Evolutionary conservation across 1,284 basidiomycete genomes (phyloP), one percentile per base, ranked within the genome.

Genomic region (Pterulicium gracile): DNA sequence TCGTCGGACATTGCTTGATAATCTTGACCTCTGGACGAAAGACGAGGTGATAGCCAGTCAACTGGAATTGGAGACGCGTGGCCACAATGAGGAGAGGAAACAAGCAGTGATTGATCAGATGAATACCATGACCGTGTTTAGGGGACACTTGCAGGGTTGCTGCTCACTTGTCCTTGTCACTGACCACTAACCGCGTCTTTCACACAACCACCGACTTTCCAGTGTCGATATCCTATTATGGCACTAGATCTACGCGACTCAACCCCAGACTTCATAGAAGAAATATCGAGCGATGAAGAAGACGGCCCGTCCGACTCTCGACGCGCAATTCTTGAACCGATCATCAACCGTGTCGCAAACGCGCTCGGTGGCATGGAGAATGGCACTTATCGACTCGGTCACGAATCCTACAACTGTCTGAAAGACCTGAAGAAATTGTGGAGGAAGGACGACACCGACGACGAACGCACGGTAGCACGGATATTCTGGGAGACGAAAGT

Each of bases 401-500:
- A 95, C 66, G 82, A 88, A 50, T 84, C 78, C 15, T 68, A 76
- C 47, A 87, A 85, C 1, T 96, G 93, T 59, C 64, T 97, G 53
- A 90, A 90, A 56, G 94, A 97, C 58, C 69, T 97, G 53, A 97
- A 97, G 68, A 89, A 84, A 56, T 75, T 92, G 42, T 97, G 93
- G 93, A 69, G 93, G 43, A 88, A 90, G 60, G 94, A 97, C 61
- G 93, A 96, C 58, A 83, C 81, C 0, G 93, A 97, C 61, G 93
- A 96, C 59, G 91, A 94, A 60, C 78, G 93, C 20, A 95, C 91
- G 0, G 87, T 96, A 3, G 91, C 93, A 3, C 79, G 92, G 43
- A 87, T 96, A 49, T 87, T 96, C 61, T 87, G 82, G 73, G 78
- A 86, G 50, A 80, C 84, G 17, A 79, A 87, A 17, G 74, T 95